Evolutionary conservation across 2,329 filamentous ascomycete genomes (phyloP).

Genomic region (Paraphoma sp.): DNA sequence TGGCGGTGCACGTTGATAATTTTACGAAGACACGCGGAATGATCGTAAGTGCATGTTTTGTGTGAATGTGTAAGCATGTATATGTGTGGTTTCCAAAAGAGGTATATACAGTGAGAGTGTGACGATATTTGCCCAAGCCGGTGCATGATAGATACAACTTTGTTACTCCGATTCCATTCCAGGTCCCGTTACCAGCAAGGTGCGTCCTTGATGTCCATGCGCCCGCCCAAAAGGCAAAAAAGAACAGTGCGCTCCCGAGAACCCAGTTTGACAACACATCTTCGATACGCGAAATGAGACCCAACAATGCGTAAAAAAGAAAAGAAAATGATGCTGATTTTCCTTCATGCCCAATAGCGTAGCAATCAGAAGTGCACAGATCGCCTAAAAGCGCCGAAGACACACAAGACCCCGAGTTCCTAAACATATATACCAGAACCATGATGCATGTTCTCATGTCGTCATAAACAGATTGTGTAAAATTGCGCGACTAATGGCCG

Average conservation of each 20-base stretch:
- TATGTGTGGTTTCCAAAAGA: no score
- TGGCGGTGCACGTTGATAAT: no score
- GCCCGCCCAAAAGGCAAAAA: neutral
- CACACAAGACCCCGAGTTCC: neutral
- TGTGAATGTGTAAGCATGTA: no score
- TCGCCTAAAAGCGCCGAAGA: slow-evolving; percentile 2
- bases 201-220: no score
- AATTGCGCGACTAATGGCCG: slow-evolving; percentile 32
- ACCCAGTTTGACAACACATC: neutral
- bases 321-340: neutral
- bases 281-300: neutral
- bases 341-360: neutral
- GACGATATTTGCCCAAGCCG: no score
- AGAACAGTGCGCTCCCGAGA: neutral
- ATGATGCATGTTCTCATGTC: slow-evolving; percentile 23
- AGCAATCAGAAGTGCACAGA: neutral
- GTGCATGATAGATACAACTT: no score
- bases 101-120: no score
- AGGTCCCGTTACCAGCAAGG: no score
- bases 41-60: no score
- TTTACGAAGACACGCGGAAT: no score
- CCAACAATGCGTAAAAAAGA: neutral
- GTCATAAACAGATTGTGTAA: slow-evolving; percentile 31
- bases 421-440: slow-evolving; percentile 9
- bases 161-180: no score